These are phyloP conservation scores for Paracamarosporium sp. DNA, from an alignment of 2,329 filamentous ascomycete genomes.

Conservation along the genomic window DNA sequence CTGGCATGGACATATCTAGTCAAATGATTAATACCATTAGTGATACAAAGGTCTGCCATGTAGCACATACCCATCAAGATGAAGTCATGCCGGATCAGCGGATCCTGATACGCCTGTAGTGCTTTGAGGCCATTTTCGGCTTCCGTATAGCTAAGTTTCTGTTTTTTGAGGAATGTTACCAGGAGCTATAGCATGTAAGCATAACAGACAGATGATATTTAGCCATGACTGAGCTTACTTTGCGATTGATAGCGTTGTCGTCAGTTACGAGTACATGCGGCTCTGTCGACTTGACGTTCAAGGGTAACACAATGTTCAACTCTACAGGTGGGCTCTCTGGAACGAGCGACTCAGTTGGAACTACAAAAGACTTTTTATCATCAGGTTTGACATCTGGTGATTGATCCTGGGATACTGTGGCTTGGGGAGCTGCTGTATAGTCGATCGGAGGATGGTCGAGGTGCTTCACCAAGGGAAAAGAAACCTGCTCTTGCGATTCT, in stretches of 20 bases:
- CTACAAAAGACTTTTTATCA: not conserved
- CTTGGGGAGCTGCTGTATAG: not conserved
- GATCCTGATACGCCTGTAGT: conserved; percentile 29
- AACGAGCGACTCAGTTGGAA: not conserved
- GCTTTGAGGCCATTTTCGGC: conserved; percentile 44
- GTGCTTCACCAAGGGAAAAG: not conserved
- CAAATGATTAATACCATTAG: conserved; percentile 1
- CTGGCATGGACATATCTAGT: conserved; percentile 45
- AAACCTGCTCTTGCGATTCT: not conserved
- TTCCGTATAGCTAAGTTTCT: conserved; percentile 27
- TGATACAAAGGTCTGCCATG: not conserved
- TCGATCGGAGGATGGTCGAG: not conserved
- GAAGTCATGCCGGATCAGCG: conserved; percentile 21
- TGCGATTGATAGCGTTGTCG: conserved; percentile 49
- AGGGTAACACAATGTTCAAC: not conserved
- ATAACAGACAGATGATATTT: not conserved
- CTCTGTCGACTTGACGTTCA: not conserved
- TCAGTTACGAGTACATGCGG: conserved; percentile 44
- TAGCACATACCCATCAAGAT: conserved; percentile 40
- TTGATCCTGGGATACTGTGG: not conserved
- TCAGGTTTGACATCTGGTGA: not conserved
- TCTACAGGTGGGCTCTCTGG: not conserved
- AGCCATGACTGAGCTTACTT: conserved; percentile 20
- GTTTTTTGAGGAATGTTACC: conserved; percentile 38
- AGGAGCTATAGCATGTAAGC: conserved; percentile 33